Base-by-base conservation (phyloP, 768 basidiomycete species). In the Boletus reticulatus region DNA sequence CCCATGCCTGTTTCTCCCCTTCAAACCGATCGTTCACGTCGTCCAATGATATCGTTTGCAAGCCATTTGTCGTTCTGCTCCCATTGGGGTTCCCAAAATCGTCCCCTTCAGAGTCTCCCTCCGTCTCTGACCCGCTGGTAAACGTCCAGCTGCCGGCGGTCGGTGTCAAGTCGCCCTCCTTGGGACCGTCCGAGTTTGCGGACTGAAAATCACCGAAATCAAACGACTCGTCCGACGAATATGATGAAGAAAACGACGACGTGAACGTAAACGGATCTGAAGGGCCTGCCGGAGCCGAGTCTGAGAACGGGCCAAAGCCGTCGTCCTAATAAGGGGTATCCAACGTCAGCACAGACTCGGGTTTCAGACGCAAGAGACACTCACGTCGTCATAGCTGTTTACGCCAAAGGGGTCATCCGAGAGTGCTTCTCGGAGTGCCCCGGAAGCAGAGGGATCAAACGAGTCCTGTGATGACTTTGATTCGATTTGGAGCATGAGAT, bases 171-270 rank as follows among this genome's bases (percentile, higher is more conserved):
- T 81, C 78, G 4, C 78, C 78, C 19, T 77, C 76, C 48, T 50
- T 69, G 14, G 53, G 50, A 5, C 51, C 58, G 14, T 71, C 63
- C 1, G 60, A 55, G 20, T 62, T 64, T 2, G 77, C 80, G 50
- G 75, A 76, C 62, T 89, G 89, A 63, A 92, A 92, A 59, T 92
- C 90, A 16, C 88, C 88, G 64, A 92, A 91, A 52, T 87, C 84
- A 60, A 90, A 92, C 10, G 87, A 81, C 5, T 80, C 77, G 45
- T 89, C 89, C 34, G 87, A 87, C 0, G 84, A 81, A 55, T 83
- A 80, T 4, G 81, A 78, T 1, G 81, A 79, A 5, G 77, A 73
- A 59, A 83, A 82, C 0, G 62, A 62, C 2, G 75, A 67, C 4
- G 75, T 56, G 52, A 78, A 76, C 6, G 67, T 81, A 70, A 90